Evolutionary conservation across 129 eudicot species (phyloP), one percentile per base, ranked within the genome.

Genomic region (Lactuca saligna): DNA sequence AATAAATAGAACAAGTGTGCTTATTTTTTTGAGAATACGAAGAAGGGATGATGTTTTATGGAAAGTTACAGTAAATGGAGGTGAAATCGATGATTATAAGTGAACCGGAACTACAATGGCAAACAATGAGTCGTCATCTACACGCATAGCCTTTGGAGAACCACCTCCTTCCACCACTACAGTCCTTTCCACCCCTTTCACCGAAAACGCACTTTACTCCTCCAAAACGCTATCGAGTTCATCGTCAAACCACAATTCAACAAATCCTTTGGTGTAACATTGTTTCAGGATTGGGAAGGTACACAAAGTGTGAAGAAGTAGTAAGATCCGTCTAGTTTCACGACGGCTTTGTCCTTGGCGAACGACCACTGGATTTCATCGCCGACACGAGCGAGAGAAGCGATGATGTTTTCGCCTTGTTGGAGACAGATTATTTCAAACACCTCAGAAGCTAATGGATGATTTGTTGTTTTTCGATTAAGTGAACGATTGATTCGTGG

Each of bases 181-280:
- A 39, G 17, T 71, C 20, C 51, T 12, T 14, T 65, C 79, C 65
- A 85, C 89, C 54, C 75, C 65, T 85, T 88, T 76, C 44, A 86
- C 88, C 35, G 78, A 35, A 71, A 88, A 92, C 9, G 75, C 81
- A 66, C 96, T 88, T 57, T 82, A 92, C 41, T 72, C 75, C 55
- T 85, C 91, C 81, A 92, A 80, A 10, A 84, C 72, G 57, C 46
- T 62, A 68, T 92, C 98, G 34, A 92, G 57, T 8, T 79, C 5
- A 88, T 51, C 4, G 89, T 92, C 71, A 92, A 32, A 14, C 95
- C 98, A 38, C 88, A 88, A 42, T 84, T 91, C 76, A 91, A 33
- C 17, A 76, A 12, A 50, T 69, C 72, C 0, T 80, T 86, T 10
- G 60, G 48, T 12, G 58, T 65, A 50, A 11, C 61, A 3, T 17